Percentiles rank a stretch among this genome's conserved stretches.
These are phyloP conservation scores for Stachybotrys chlorohalonatus DNA, from an alignment of 2,329 filamentous ascomycete species.

Conservation along the genomic window DNA sequence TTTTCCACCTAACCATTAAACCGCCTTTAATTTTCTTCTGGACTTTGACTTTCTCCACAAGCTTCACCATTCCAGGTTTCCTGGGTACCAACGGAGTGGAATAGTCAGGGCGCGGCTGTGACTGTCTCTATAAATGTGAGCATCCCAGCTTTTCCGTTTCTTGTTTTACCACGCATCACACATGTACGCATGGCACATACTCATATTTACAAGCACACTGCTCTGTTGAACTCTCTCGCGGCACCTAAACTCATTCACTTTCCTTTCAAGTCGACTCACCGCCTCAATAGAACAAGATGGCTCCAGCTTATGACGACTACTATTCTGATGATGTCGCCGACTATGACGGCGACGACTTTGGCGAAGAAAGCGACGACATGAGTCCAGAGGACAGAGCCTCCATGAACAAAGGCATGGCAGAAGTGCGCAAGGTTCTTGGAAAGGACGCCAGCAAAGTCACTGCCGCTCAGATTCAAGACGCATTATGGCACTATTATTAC, in stretches of 20 bases:
- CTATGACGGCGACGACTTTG: slow-evolving; percentile 37
- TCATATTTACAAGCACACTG: too few relatives aligned
- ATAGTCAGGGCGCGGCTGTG: too few relatives aligned
- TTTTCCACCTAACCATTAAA: too few relatives aligned
- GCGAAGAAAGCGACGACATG: slow-evolving; percentile 35
- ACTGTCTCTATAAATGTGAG: too few relatives aligned
- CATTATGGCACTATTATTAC: slow-evolving; percentile 94
- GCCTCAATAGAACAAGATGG: background rate
- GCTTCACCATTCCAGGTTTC: too few relatives aligned
- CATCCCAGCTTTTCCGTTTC: too few relatives aligned
- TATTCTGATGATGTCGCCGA: slow-evolving; percentile 38
- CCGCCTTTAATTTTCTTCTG: too few relatives aligned
- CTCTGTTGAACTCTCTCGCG: too few relatives aligned
- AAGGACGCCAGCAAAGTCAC: slow-evolving; percentile 47
- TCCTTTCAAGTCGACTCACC: background rate
- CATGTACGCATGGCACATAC: too few relatives aligned
- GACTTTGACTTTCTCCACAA: too few relatives aligned
- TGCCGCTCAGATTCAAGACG: slow-evolving; percentile 67
- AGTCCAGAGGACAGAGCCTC: slow-evolving; percentile 36
- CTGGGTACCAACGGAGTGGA: too few relatives aligned
- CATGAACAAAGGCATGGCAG: slow-evolving; percentile 56
- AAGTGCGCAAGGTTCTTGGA: slow-evolving; percentile 60
- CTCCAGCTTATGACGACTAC: slow-evolving; percentile 30
- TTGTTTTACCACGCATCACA: too few relatives aligned
- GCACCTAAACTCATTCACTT: background rate